Evolutionary conservation across 768 basidiomycete species (phyloP).

Genomic region (Paxillus involutus): DNA sequence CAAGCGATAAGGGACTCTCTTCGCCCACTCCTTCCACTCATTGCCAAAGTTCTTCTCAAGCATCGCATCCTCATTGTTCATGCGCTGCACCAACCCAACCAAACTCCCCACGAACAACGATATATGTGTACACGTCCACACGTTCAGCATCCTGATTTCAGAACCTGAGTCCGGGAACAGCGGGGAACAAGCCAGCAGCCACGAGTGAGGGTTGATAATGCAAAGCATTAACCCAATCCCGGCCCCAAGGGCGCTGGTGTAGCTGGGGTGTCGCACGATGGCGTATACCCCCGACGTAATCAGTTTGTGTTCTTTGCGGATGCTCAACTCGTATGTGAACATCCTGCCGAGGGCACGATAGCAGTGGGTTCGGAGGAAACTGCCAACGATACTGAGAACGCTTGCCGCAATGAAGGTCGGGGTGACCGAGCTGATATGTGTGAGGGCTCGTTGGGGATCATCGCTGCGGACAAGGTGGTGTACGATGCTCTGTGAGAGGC

Average conservation of each 20-base stretch:
- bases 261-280: constrained; percentile 29
- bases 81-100: constrained; percentile 6
- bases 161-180: not conserved
- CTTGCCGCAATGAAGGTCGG: not conserved
- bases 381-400: constrained; percentile 3
- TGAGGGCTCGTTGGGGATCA: constrained; percentile 5
- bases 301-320: constrained; percentile 20
- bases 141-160: not conserved
- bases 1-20: constrained; percentile 20
- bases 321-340: constrained; percentile 20
- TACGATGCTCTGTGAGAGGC: not conserved
- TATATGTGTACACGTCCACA: constrained; percentile 1
- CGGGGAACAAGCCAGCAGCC: constrained; percentile 3
- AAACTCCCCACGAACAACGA: accelerated
- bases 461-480: not conserved
- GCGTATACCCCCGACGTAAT: constrained; percentile 29
- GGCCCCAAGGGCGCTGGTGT: constrained; percentile 6
- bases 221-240: constrained; percentile 2
- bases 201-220: constrained; percentile 4
- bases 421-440: constrained; percentile 12
- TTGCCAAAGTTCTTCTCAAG: constrained; percentile 26
- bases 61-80: constrained; percentile 29
- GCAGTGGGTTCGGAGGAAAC: constrained; percentile 3
- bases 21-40: constrained; percentile 24
- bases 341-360: constrained; percentile 16